A percentile compares a stretch with the other conserved stretches of the same genome.
phyloP scores from a whole-genome alignment of 768 basidiomycete genomes.

The Dentipellis sp. region DNA sequence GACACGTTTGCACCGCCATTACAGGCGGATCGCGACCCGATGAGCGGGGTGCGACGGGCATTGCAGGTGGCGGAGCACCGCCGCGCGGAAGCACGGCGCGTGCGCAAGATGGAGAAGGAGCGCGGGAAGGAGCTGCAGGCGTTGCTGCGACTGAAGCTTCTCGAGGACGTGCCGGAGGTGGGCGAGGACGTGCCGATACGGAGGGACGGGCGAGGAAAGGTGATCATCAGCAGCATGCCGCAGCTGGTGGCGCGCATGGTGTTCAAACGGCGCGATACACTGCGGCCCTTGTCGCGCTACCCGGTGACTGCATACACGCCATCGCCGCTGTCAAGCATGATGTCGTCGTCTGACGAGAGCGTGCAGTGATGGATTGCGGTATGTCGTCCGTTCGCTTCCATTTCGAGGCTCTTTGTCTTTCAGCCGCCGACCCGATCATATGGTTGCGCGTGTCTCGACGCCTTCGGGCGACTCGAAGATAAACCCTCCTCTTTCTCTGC shows the following conservation, averaged over 20 bases:
- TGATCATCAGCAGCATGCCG: slow-evolving; percentile 21
- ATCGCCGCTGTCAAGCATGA: slow-evolving; percentile 22
- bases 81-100: slow-evolving; percentile 20
- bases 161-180: slow-evolving; percentile 15
- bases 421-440: background rate
- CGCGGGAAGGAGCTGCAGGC: slow-evolving; percentile 45
- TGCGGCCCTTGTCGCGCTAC: slow-evolving; percentile 27
- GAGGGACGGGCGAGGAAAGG: slow-evolving; percentile 5
- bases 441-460: too few relatives aligned
- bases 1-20: background rate
- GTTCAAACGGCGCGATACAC: slow-evolving; percentile 31
- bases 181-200: slow-evolving; percentile 16
- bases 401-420: background rate
- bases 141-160: slow-evolving; percentile 47
- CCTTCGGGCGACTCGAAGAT: too few relatives aligned
- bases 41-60: slow-evolving; percentile 22
- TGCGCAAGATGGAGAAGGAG: slow-evolving; percentile 44
- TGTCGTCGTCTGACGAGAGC: slow-evolving; percentile 1
- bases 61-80: slow-evolving; percentile 15
- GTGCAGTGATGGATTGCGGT: background rate
- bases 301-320: slow-evolving; percentile 21
- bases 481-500: background rate
- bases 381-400: background rate
- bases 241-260: slow-evolving; percentile 41
- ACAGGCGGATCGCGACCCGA: slow-evolving; percentile 19